These are phyloP conservation scores for Waltergamsia citrina DNA, from an alignment of 2,329 filamentous ascomycete genomes.

Conservation along the genomic window DNA sequence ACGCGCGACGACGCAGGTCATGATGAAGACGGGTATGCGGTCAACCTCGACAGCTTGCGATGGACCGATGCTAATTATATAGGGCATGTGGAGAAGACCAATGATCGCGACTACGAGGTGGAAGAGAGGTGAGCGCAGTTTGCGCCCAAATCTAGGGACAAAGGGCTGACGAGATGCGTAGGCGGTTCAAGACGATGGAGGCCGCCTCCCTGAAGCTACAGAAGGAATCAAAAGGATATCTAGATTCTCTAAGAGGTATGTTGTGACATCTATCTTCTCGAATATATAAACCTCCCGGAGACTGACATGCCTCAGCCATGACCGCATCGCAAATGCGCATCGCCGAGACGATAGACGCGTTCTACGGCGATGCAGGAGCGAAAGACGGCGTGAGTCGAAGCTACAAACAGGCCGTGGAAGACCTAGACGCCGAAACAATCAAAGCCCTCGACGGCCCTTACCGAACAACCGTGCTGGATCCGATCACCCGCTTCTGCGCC, in stretches of 20 bases:
- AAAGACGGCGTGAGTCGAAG: constrained; percentile 91
- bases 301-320: constrained; percentile 57
- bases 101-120: constrained; percentile 96
- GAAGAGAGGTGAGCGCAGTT: constrained; percentile 62
- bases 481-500: constrained; percentile 90
- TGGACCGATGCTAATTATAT: background rate
- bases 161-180: constrained; percentile 26
- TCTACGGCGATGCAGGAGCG: constrained; percentile 93
- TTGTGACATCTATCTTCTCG: background rate
- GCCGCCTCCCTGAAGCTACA: constrained; percentile 84
- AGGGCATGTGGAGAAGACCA: constrained; percentile 97
- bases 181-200: constrained; percentile 96
- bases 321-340: constrained; percentile 99
- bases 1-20: constrained; percentile 97
- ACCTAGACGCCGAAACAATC: constrained; percentile 95
- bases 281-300: background rate
- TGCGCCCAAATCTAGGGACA: constrained; percentile 4
- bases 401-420: constrained; percentile 97
- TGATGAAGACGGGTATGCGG: constrained; percentile 90
- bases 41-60: background rate
- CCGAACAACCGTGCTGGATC: constrained; percentile 86
- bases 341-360: constrained; percentile 97
- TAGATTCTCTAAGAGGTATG: constrained; percentile 83
- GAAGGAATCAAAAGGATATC: constrained; percentile 96
- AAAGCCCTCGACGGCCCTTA: constrained; percentile 97